Evolutionary conservation across 2,329 filamentous ascomycete species (phyloP).

Genomic region (Penicillium corylophilum): DNA sequence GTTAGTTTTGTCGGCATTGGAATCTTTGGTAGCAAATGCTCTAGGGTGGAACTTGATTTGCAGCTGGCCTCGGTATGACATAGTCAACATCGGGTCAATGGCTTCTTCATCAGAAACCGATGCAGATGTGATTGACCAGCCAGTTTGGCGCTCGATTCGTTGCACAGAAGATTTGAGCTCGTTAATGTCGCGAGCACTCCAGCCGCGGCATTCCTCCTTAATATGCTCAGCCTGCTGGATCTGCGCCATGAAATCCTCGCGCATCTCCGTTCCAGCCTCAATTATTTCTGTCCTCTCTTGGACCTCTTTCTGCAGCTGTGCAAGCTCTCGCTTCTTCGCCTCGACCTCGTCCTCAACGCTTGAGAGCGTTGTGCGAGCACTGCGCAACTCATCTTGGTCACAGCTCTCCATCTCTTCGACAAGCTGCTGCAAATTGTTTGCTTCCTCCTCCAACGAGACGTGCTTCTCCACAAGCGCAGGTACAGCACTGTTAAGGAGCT

Average conservation of each 20-base stretch:
- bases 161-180: conserved; percentile 60
- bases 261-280: conserved; percentile 63
- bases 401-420: conserved; percentile 62
- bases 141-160: conserved; percentile 41
- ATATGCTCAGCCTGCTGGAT: conserved; percentile 81
- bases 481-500: conserved; percentile 65
- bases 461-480: conserved; percentile 64
- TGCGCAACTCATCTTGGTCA: conserved; percentile 74
- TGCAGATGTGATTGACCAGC: conserved; percentile 46
- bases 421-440: conserved; percentile 66
- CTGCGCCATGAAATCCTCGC: conserved; percentile 67
- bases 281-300: conserved; percentile 66
- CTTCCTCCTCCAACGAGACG: conserved; percentile 62
- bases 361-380: conserved; percentile 67
- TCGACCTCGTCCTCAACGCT: conserved; percentile 67
- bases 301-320: conserved; percentile 65
- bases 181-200: conserved; percentile 78
- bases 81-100: conserved; percentile 37
- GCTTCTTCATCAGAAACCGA: conserved; percentile 25
- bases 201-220: conserved; percentile 84
- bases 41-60: conserved; percentile 44
- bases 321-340: conserved; percentile 66
- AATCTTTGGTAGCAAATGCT: conserved; percentile 31
- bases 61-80: conserved; percentile 45
- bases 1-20: conserved; percentile 23